These are phyloP conservation scores for Torulaspora gathmanii DNA, from an alignment of 805 yeast species.

Conservation along the genomic window DNA sequence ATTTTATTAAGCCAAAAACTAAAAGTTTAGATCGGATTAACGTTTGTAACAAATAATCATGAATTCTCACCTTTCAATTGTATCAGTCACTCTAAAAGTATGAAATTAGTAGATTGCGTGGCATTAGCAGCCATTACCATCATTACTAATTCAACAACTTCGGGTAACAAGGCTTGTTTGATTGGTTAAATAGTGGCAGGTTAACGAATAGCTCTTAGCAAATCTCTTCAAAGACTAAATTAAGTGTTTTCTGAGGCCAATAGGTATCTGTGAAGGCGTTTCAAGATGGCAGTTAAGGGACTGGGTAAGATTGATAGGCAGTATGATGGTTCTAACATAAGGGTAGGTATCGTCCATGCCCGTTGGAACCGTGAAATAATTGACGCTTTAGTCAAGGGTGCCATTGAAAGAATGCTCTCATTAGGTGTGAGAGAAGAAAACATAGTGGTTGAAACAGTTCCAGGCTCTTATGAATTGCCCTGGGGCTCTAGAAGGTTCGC, in stretches of 20 bases:
- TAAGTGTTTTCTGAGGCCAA: background rate
- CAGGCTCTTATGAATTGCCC: conserved; percentile 94
- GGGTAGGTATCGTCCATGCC: conserved; percentile 87
- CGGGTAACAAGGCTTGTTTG: background rate
- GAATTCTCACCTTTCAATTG: background rate
- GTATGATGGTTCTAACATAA: conserved; percentile 64
- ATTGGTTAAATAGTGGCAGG: background rate
- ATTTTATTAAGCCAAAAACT: conserved; percentile 42
- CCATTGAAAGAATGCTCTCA: conserved; percentile 51
- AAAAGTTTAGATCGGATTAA: background rate
- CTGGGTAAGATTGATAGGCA: conserved; percentile 65
- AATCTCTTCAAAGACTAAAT: background rate
- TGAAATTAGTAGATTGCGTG: no score
- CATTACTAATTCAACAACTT: background rate
- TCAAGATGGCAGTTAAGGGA: conserved; percentile 70
- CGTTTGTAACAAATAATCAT: conserved; percentile 3
- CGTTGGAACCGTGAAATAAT: conserved; percentile 87
- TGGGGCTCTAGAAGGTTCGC: conserved; percentile 60
- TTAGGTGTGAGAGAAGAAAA: conserved; percentile 73
- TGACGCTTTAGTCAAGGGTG: conserved; percentile 75
- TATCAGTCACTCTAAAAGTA: background rate
- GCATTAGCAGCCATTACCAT: no score
- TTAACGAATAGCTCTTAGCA: background rate
- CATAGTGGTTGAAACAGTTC: conserved; percentile 79
- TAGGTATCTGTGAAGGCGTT: background rate